Percentiles rank a stretch among this genome's conserved stretches.
These are phyloP conservation scores for Debaryomyces singareniensis DNA, from an alignment of 1,139 yeast genomes.

Conservation along the genomic window DNA sequence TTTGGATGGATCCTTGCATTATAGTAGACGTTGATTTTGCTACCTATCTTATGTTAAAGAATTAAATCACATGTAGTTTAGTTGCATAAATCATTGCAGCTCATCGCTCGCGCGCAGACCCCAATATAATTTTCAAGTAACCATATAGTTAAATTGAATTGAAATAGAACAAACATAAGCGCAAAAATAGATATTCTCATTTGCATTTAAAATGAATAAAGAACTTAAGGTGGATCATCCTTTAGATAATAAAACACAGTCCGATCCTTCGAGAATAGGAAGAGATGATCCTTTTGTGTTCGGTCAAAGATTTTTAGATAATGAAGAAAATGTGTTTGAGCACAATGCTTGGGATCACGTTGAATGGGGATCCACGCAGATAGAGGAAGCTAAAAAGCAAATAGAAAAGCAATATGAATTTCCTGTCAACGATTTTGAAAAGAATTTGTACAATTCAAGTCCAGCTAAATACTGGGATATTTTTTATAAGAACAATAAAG, in stretches of 20 bases:
- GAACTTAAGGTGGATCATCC: too few species aligned
- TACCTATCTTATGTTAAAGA: too few species aligned
- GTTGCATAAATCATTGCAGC: background rate
- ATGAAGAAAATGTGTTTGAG: slow-evolving; percentile 77
- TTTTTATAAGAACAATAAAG: slow-evolving; percentile 83
- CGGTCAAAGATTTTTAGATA: slow-evolving; percentile 74
- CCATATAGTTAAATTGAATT: background rate
- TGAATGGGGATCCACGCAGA: slow-evolving; percentile 94
- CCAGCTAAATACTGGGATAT: slow-evolving; percentile 97
- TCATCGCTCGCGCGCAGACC: too few species aligned
- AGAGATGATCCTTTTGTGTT: slow-evolving; percentile 88
- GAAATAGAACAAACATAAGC: too few species aligned
- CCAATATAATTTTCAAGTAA: too few species aligned
- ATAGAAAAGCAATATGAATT: slow-evolving; percentile 68
- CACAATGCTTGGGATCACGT: slow-evolving; percentile 99
- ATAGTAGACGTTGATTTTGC: slow-evolving; percentile 12
- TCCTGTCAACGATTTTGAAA: slow-evolving; percentile 86
- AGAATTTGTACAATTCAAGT: slow-evolving; percentile 65
- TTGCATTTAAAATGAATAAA: too few species aligned
- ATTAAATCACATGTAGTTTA: background rate
- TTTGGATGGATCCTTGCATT: slow-evolving; percentile 36
- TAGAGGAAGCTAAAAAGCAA: slow-evolving; percentile 65
- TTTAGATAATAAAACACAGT: background rate
- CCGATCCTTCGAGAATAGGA: slow-evolving; percentile 43
- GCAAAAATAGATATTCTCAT: too few species aligned